Evolutionary conservation across 148 eudicot genomes (phyloP), one percentile per base, ranked within the genome.

Genomic region (Arbutus unedo): DNA sequence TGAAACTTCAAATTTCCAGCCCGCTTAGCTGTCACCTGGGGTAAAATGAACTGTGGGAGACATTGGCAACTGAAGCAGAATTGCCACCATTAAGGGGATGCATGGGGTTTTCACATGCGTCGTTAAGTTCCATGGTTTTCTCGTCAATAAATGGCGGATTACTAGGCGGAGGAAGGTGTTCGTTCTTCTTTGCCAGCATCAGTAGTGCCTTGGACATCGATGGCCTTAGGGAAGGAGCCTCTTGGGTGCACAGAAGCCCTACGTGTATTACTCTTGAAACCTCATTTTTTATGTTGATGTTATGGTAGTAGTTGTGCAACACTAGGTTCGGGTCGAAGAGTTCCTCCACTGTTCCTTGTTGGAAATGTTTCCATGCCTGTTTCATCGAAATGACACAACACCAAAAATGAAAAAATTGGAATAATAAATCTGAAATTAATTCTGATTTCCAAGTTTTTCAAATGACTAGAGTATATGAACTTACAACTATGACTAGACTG

Each of bases 351-450:
- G 56, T 91, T 55, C 87, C 85, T 76, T 43, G 81, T 56, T 88
- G 92, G 87, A 90, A 91, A 88, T 92, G 91, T 83, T 77, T 84
- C 93, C 93, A 88, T n/a, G 85, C 86, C 93, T 92, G 84, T 86
- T 43, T 74, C 55, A 43, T 66, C 45, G 21, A 74, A 48, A n/a
- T 68, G 21, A 38, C 18, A 31, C 4, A 51, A 31, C 74, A 62
- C 3, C 3, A 50, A 74, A 8, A 31, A 16, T 1, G 21, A 19
- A 6, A 8, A 13, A 60, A 70, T 4, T 11, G 73, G 51, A 25
- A 64, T 70, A 70, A 41, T 41, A 13, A 41, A 16, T 19, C 7
- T 70, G 60, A 18, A 70, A 13, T 76, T 76, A 51, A 11, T 14
- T 4, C n/a, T 21, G 44, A 25, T 1, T 14, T 53, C 18, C 60